phyloP scores from a whole-genome alignment of 139 green algal genomes.

The Closterium sp. region DNA sequence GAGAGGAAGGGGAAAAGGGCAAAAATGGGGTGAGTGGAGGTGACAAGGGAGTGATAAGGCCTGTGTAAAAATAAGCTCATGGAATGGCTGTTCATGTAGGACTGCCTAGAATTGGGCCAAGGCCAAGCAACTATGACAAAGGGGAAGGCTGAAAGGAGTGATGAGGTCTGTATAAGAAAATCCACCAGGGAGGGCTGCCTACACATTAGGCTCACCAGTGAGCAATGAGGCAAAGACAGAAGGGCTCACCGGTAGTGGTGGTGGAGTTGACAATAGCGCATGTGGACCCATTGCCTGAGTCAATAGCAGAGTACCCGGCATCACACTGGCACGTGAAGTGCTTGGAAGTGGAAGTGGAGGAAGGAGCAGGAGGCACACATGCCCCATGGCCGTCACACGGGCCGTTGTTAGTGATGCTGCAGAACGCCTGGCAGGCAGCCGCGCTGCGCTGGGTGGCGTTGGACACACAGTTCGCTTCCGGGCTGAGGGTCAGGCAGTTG shows the following conservation, averaged over 20 bases:
- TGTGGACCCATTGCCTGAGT: background rate
- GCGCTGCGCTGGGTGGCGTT: background rate
- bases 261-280: background rate
- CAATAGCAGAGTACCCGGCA: background rate
- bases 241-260: background rate
- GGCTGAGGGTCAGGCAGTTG: background rate
- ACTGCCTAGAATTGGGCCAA: too few relatives aligned
- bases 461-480: background rate
- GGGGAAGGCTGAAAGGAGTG: too few relatives aligned
- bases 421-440: background rate
- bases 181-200: too few relatives aligned
- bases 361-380: background rate
- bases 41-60: too few relatives aligned
- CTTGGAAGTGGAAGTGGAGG: background rate
- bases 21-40: too few relatives aligned
- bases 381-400: background rate
- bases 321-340: background rate
- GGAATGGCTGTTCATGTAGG: too few relatives aligned
- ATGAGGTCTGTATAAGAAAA: too few relatives aligned
- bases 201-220: too few relatives aligned
- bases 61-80: too few relatives aligned
- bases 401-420: background rate
- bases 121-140: too few relatives aligned
- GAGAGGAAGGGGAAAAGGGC: too few relatives aligned
- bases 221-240: too few relatives aligned